Percentiles rank a stretch among this genome's conserved stretches.
Conservation (phyloP, 805 yeast species). For the Yamadazyma scolyti region DNA sequence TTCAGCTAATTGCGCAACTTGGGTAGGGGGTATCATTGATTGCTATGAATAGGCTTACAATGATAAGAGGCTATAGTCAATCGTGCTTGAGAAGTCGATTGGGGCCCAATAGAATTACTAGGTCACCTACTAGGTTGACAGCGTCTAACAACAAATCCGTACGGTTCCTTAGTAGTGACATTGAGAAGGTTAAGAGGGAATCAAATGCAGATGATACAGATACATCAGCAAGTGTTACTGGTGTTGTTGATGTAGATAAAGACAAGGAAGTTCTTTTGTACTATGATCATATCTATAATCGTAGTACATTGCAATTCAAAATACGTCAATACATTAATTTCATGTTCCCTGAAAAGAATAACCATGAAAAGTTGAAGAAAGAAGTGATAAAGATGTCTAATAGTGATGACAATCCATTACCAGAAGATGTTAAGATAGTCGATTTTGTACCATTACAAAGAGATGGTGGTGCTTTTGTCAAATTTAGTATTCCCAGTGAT, state of each 20-base stretch:
- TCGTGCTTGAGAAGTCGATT: no score
- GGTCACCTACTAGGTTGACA: no score
- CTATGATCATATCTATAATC: conserved; percentile 34
- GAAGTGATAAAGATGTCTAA: conserved; percentile 14
- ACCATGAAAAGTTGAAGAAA: conserved; percentile 15
- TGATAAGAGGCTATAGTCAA: no score
- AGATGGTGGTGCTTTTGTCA: conserved; percentile 94
- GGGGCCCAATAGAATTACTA: no score
- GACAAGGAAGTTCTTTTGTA: conserved; percentile 31
- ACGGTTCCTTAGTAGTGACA: conserved; percentile 18
- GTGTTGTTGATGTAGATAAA: conserved; percentile 33
- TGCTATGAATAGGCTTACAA: no score
- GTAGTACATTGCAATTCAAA: conserved; percentile 20
- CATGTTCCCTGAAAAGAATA: conserved; percentile 14
- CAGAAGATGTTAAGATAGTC: conserved; percentile 38
- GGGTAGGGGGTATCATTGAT: no score
- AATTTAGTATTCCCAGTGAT: conserved; percentile 57
- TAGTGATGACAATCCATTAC: conserved; percentile 21
- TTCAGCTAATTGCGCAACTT: no score
- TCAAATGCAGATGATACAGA: conserved; percentile 21
- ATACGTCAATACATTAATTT: conserved; percentile 19
- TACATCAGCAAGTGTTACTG: conserved; percentile 33
- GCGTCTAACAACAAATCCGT: no score
- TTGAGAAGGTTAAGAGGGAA: conserved; percentile 29
- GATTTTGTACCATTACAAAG: conserved; percentile 67